Base-by-base conservation (phyloP, 768 basidiomycete genomes). In the Podaxis carcinomalis region DNA sequence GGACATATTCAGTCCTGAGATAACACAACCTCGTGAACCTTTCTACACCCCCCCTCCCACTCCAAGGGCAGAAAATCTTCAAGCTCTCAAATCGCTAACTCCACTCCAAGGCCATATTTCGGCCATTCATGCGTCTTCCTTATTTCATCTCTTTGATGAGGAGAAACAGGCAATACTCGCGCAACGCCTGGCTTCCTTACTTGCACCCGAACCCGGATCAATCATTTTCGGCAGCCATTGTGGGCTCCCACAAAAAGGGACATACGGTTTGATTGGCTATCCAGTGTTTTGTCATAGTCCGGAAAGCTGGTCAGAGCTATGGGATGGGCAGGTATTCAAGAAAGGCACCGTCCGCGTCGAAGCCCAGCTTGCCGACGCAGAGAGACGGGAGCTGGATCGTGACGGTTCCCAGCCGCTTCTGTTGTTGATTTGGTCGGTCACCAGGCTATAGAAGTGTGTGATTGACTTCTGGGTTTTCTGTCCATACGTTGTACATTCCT, bases 1-100 rank as follows among this genome's bases (percentile, higher is more conserved):
- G 1, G 79, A 89, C 62, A 75, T 70, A 0, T 79, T 89, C 50
- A 77, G 86, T 62, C 69, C 77, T 5, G 59, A 63, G 3, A 72
- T 81, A 56, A 74, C 87, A 23, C 66, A 66, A 5, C 74, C 76
- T 5, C 64, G 66, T 0, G 65, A 68, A 5, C 66, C 68, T 50
- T 68, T 71, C 49, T 65, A 67, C 35, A 54, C 40, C 3, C 56
- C 57, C 6, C 65, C 65, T 27, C 53, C 59, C 16, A 11, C 27
- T 9, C 51, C 59, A 16, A 25, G 23, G 9, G 52, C 59, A n/a
- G n/a, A 6, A 37, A 36, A 56, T 27, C 58, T 59, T 1, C 58
- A 13, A 25, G 51, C 47, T 37, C 46, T 73, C 13, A 65, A 55
- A 0, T 68, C 66, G 19, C 67, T 75, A 19, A 73, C 69, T 9